Evolutionary conservation across 495 filamentous ascomycete genomes (phyloP).

Genomic region (Rhizodiscina lignyota): DNA sequence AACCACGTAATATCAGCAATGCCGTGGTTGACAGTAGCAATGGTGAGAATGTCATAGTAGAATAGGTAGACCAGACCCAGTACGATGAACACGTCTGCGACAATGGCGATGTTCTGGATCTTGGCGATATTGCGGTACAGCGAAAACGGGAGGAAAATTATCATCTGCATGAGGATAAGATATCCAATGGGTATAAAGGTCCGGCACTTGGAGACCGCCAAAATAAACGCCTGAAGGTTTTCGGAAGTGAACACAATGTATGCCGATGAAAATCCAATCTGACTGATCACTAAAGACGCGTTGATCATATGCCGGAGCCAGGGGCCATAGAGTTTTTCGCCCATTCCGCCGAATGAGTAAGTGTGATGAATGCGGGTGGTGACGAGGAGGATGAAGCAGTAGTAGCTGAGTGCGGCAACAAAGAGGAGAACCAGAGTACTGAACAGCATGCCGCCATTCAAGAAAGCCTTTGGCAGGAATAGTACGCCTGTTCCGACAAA

Average conservation of each 20-base stretch:
- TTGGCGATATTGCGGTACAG: slow-evolving; percentile 92
- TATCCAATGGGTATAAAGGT: slow-evolving; percentile 68
- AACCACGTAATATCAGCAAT: slow-evolving; percentile 72
- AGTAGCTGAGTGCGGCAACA: slow-evolving; percentile 76
- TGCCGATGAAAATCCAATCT: slow-evolving; percentile 90
- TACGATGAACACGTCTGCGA: slow-evolving; percentile 88
- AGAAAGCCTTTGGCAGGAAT: slow-evolving; percentile 80
- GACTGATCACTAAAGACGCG: slow-evolving; percentile 77
- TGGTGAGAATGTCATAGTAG: slow-evolving; percentile 85
- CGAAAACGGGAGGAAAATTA: slow-evolving; percentile 84
- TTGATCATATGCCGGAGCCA: slow-evolving; percentile 81
- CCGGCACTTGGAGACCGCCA: slow-evolving; percentile 65
- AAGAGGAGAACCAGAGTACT: slow-evolving; percentile 75
- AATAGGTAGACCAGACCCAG: slow-evolving; percentile 86
- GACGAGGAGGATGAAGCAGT: slow-evolving; percentile 89
- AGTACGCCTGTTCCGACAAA: slow-evolving; percentile 97
- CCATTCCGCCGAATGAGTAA: slow-evolving; percentile 91
- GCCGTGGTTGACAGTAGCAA: slow-evolving; percentile 48
- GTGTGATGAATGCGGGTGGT: slow-evolving; percentile 68
- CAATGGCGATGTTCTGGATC: slow-evolving; percentile 59
- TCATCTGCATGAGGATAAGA: slow-evolving; percentile 82
- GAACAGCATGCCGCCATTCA: slow-evolving; percentile 96
- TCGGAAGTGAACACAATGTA: slow-evolving; percentile 97
- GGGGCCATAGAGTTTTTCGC: slow-evolving; percentile 76
- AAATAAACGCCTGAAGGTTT: slow-evolving; percentile 87